Base-by-base conservation (phyloP, 2,329 filamentous ascomycete genomes). In the Mycocentrospora acerina region DNA sequence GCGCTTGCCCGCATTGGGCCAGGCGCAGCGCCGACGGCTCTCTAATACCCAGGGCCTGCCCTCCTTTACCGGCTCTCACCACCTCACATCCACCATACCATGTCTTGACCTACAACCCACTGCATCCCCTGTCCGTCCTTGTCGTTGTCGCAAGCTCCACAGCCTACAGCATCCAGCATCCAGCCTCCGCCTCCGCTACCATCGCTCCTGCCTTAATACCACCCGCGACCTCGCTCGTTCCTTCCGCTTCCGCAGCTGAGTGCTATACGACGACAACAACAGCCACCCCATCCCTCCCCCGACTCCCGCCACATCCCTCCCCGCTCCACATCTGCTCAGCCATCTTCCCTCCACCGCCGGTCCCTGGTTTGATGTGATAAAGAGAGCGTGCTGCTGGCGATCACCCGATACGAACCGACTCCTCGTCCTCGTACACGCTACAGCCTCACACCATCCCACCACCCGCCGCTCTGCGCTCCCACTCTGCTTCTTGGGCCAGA, bases 321-420 rank as follows among this genome's bases (percentile, higher is more conserved):
- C 56, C 49, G 44, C 59, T 54, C 42, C 55, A 44, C 48, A 59
- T 61, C 52, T 56, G 57, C 58, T 55, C 57, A 46, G 49, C 56
- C 56, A 60, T 60, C 61, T 55, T 46, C 45, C 37, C 35, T 25
- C 42, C 40, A 39, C 29, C 49, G 43, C 51, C 40, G 46, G 52
- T 42, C 44, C 35, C 51, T 57, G 55, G 57, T 59, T 65, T 64
- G 64, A 67, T 63, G 57, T 59, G 50, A 60, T 46, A 32, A 37
- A 48, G 47, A 51, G 48, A 50, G 42, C 43, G 40, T 29, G 48
- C 52, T 62, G 53, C 52, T 53, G 59, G 55, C 53, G 37, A 55
- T 49, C 46, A 18, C 37, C 49, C 48, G 46, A 57, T 40, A 51
- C 39, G 44, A 32, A 19, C 40, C 28, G 40, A 51, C 47, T 49